A percentile compares a stretch with the other conserved stretches of the same genome.
phyloP scores from a whole-genome alignment of 495 filamentous ascomycete species.

The Tuber magnatum region DNA sequence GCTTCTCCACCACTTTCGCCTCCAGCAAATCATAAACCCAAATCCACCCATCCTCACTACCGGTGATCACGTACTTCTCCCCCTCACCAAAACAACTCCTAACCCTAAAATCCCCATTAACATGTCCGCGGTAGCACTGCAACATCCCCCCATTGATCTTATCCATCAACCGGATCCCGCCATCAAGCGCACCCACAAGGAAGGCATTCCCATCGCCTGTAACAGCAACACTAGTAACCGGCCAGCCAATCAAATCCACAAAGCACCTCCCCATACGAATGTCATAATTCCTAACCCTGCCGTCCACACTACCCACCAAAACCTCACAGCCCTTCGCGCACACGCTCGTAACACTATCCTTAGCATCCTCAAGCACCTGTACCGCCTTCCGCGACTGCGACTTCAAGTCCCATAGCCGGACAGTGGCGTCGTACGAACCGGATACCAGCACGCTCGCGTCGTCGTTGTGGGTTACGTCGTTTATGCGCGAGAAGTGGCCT shows the following conservation, averaged over 20 bases:
- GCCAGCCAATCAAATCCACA: slow-evolving; percentile 63
- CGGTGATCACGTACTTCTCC: slow-evolving; percentile 72
- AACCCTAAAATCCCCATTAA: slow-evolving; percentile 60
- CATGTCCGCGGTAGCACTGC: slow-evolving; percentile 58
- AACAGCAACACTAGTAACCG: slow-evolving; percentile 61
- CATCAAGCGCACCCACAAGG: slow-evolving; percentile 70
- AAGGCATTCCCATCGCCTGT: slow-evolving; percentile 65
- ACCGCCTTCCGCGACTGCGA: slow-evolving; percentile 59
- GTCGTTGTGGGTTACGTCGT: slow-evolving; percentile 65
- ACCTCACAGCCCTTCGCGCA: slow-evolving; percentile 54
- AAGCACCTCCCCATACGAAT: slow-evolving; percentile 68
- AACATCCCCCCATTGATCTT: slow-evolving; percentile 64
- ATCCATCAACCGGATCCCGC: slow-evolving; percentile 73
- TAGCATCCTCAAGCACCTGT: slow-evolving; percentile 69
- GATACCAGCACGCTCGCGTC: slow-evolving; percentile 63
- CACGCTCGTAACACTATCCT: slow-evolving; percentile 64
- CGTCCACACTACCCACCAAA: slow-evolving; percentile 74
- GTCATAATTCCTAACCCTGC: slow-evolving; percentile 75
- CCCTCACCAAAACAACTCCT: slow-evolving; percentile 63
- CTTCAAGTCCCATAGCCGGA: slow-evolving; percentile 77
- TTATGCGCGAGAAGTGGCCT: slow-evolving; percentile 66
- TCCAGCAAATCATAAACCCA: slow-evolving; percentile 87
- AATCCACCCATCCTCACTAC: slow-evolving; percentile 71
- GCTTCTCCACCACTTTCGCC: slow-evolving; percentile 57
- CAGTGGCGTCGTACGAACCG: slow-evolving; percentile 73